Evolutionary conservation across 2,329 filamentous ascomycete genomes (phyloP).

Genomic region (Xylaria sp.): DNA sequence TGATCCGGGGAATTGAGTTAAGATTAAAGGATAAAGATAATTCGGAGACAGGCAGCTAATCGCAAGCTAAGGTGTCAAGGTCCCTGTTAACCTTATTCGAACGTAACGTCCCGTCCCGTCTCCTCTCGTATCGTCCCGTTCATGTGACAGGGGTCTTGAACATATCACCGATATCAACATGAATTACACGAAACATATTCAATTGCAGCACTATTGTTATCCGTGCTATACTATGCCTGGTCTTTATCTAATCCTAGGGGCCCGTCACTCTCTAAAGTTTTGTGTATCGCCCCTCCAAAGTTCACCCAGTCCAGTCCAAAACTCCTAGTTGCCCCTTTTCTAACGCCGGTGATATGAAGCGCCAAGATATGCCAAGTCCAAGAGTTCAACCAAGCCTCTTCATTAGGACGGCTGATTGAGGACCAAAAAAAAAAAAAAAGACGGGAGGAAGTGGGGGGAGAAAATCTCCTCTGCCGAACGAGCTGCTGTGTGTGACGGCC

Average conservation of each 20-base stretch:
- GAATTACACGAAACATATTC: neutral
- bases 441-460: neutral
- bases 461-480: neutral
- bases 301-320: no score
- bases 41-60: no score
- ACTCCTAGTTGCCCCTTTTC: neutral
- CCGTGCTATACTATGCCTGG: slow-evolving; percentile 23
- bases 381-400: slow-evolving; percentile 13
- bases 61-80: no score
- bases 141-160: no score
- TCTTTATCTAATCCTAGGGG: slow-evolving; percentile 20
- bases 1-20: no score
- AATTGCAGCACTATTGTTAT: slow-evolving; percentile 17
- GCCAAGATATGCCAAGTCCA: slow-evolving; percentile 23
- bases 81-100: no score
- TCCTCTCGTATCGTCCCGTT: no score
- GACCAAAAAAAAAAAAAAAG: neutral
- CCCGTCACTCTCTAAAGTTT: slow-evolving; percentile 4
- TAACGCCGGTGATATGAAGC: slow-evolving; percentile 25
- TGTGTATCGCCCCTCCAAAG: neutral
- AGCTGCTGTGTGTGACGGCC: neutral
- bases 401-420: neutral
- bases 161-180: no score
- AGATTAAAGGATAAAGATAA: no score
- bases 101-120: no score